Base-by-base conservation (phyloP, 352 stramenopile genomes). In the Pythium myriotylum region DNA sequence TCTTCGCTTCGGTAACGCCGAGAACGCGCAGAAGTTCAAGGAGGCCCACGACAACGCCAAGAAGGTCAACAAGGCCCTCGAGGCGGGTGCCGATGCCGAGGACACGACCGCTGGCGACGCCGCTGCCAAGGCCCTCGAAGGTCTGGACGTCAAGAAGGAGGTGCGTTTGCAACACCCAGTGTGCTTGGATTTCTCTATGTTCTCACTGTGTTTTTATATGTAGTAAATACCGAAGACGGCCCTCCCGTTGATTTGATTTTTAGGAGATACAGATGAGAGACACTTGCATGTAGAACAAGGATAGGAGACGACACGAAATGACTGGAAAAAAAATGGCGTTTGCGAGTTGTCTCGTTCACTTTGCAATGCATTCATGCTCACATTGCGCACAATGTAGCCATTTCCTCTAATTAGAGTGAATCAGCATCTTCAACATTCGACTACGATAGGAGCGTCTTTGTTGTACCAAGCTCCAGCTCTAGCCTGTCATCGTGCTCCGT, bases 1-100 rank as follows among this genome's bases (percentile, higher is more conserved):
- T 26, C 75, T 97, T 54, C 88, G 95, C 59, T 99, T 99, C 77
- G 91, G 84, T 51, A 98, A 98, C 75, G 89, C 91, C 10, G 96
- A 99, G 68, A 96, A 97, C 70, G 96, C 96, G 23, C 77, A 95
- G 57, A 96, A 98, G 72, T 99, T 99, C 84, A 99, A 99, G 79
- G 88, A 97, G 27, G 95, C 91, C 52, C 97, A 98, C 79, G 81
- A 94, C 55, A 77, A 89, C 65, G 89, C 82, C 69, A 97, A 98
- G 88, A 80, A 86, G 69, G 92, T 85, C 70, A 99, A 98, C 89
- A 95, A 97, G 77, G 86, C 85, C 52, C 73, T 98, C 46, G 83
- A 98, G 69, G 89, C 89, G 12, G 95, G 94, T 50, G 90, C 89
- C 33, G 96, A 99, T 76, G 91, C 86, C 32, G 79, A 83, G 23